Conservation (phyloP, 352 stramenopile genomes). For the Pythium oligandrum region DNA sequence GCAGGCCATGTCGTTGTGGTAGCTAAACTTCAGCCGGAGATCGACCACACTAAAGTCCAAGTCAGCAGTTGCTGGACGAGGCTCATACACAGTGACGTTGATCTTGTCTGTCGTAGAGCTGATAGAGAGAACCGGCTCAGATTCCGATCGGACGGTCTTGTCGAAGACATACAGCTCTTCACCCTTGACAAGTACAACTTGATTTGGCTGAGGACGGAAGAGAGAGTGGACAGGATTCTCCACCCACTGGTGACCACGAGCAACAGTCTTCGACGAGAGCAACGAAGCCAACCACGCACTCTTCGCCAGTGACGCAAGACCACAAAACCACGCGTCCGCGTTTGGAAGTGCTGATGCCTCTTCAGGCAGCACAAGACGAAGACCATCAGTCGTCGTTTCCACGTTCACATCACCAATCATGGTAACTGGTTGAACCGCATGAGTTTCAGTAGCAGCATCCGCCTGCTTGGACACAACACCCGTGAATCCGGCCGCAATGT, state of each 20-base stretch:
- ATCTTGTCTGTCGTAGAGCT: constrained; percentile 30
- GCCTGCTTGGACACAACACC: constrained; percentile 29
- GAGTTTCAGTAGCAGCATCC: neutral
- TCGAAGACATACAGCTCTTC: constrained; percentile 14
- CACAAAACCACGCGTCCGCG: constrained; percentile 34
- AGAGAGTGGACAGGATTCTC: constrained; percentile 55
- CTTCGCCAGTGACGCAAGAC: constrained; percentile 29
- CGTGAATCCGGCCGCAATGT: constrained; percentile 53
- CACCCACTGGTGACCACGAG: constrained; percentile 60
- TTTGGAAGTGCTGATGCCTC: constrained; percentile 22
- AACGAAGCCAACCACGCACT: constrained; percentile 51
- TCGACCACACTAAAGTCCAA: constrained; percentile 36
- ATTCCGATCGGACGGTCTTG: constrained; percentile 18
- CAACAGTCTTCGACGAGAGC: constrained; percentile 47
- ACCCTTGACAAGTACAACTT: constrained; percentile 30
- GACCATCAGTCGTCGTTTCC: constrained; percentile 15
- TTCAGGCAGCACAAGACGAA: constrained; percentile 25
- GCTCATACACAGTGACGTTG: constrained; percentile 44
- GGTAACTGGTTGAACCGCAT: neutral
- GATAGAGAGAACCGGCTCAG: constrained; percentile 49
- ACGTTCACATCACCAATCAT: constrained; percentile 16
- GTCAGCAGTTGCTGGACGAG: constrained; percentile 48
- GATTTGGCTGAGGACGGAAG: constrained; percentile 36
- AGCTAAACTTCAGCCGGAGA: constrained; percentile 54
- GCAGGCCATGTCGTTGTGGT: constrained; percentile 35